Evolutionary conservation across 768 basidiomycete species (phyloP), one percentile per base, ranked within the genome.

Genomic region (Inosperma sp.): DNA sequence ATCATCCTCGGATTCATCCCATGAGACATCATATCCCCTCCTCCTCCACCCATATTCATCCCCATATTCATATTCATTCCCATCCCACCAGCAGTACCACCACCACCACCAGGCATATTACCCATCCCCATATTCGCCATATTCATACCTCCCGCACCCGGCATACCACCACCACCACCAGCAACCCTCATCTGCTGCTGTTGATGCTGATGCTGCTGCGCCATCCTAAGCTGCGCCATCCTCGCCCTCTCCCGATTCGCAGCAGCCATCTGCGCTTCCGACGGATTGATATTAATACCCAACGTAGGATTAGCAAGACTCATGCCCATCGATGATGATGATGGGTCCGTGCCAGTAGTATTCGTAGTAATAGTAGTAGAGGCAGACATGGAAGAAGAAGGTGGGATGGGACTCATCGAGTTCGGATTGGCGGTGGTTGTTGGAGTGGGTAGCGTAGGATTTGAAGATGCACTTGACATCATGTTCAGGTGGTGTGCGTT

Each of bases 251-350:
- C 70, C 21, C 71, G 62, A 19, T 52, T 57, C 12, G 61, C 52
- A 1, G 71, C 70, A 1, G 69, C 70, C 9, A 67, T 51, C 56
- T 70, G 69, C 0, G 70, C 66, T 49, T 75, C 73, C 2, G 57
- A 54, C 3, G 67, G 48, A 43, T 62, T 67, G n/a, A n/a, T n/a
- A n/a, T n/a, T n/a, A 27, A 51, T 51, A 31, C 50, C 50, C 33
- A 51, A 45, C 21, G 43, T 51, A 22, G 49, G 49, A 14, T 43
- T 30, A 12, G 27, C 34, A 23, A 51, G 33, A n/a, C 53, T 51
- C 44, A 54, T 19, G 40, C 56, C 56, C 58, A 57, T 55, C 48
- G 53, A 53, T 44, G 45, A 27, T 9, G 51, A 51, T 5, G 22
- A 34, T 27, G 30, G n/a, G n/a, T 27, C 37, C 47, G 37, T 48